These are phyloP conservation scores for Abelmoschus esculentus DNA, from an alignment of 345 rosid genomes.

Conservation along the genomic window DNA sequence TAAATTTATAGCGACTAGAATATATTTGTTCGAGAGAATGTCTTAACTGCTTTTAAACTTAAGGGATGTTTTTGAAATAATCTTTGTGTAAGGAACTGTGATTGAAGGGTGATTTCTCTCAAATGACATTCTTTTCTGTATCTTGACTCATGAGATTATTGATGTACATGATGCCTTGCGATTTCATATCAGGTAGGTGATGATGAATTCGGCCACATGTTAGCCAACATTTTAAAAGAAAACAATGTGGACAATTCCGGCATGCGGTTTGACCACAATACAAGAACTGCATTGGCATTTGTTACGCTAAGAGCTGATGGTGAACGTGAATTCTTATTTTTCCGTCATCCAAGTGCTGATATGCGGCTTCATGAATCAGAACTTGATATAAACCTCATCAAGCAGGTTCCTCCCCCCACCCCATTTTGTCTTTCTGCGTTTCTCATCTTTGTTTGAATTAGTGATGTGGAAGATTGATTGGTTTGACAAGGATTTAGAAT, in stretches of 20 bases:
- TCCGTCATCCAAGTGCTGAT: constrained; percentile 95
- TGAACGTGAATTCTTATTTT: constrained; percentile 93
- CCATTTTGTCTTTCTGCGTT: not conserved
- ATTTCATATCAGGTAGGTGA: constrained; percentile 45
- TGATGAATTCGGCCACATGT: constrained; percentile 89
- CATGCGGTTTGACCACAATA: constrained; percentile 60
- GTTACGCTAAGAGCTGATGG: constrained; percentile 84
- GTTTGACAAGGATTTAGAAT: not conserved
- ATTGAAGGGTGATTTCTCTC: too few relatives aligned
- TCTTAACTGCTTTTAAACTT: too few relatives aligned
- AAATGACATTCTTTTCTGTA: too few relatives aligned
- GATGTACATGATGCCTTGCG: not conserved
- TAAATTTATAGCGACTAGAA: too few relatives aligned
- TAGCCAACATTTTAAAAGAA: constrained; percentile 59
- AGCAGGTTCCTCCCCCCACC: constrained; percentile 36
- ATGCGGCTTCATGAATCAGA: constrained; percentile 88
- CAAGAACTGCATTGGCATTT: constrained; percentile 87
- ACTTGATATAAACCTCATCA: constrained; percentile 53
- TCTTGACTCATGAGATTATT: too few relatives aligned
- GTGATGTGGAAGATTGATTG: too few relatives aligned
- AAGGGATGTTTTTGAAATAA: too few relatives aligned
- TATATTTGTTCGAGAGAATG: too few relatives aligned
- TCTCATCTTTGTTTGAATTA: not conserved
- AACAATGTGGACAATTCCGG: constrained; percentile 78
- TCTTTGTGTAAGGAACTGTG: too few relatives aligned